Conservation (phyloP, 2,329 filamentous ascomycete genomes). For the Sarocladium oryzae region DNA sequence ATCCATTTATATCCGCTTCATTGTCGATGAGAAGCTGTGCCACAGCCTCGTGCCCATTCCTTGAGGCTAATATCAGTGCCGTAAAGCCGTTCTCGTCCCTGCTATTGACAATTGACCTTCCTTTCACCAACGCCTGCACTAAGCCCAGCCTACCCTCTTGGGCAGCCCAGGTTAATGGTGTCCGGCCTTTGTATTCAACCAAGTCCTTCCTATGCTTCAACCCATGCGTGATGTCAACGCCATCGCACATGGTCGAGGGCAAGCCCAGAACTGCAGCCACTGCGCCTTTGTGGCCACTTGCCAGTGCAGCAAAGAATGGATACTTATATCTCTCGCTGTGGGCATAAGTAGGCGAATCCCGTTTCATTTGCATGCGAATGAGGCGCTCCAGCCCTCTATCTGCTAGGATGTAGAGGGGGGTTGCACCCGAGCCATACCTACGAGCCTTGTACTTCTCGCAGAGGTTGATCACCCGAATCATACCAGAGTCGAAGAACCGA, state of each 20-base stretch:
- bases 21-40: neutral
- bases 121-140: conserved; percentile 12
- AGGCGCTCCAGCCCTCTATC: conserved; percentile 19
- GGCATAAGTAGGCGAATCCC: conserved; percentile 15
- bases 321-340: conserved; percentile 24
- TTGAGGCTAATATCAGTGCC: neutral
- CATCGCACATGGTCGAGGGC: conserved; percentile 10
- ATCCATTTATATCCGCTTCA: neutral
- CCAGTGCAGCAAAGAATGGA: conserved; percentile 29
- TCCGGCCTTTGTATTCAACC: neutral
- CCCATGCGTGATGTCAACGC: conserved; percentile 9
- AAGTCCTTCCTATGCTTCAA: conserved; percentile 4
- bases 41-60: neutral
- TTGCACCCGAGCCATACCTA: conserved; percentile 19
- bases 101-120: neutral
- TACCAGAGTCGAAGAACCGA: conserved; percentile 19
- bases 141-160: conserved; percentile 17
- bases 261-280: conserved; percentile 16
- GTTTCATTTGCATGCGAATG: conserved; percentile 20
- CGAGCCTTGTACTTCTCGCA: conserved; percentile 21
- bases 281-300: conserved; percentile 21
- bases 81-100: neutral
- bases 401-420: conserved; percentile 29
- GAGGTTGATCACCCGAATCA: conserved; percentile 24
- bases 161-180: conserved; percentile 19